Evolutionary conservation across 176 grass and related monocot species (phyloP), one percentile per base, ranked within the genome.

Genomic region (Rhynchospora pubera): DNA sequence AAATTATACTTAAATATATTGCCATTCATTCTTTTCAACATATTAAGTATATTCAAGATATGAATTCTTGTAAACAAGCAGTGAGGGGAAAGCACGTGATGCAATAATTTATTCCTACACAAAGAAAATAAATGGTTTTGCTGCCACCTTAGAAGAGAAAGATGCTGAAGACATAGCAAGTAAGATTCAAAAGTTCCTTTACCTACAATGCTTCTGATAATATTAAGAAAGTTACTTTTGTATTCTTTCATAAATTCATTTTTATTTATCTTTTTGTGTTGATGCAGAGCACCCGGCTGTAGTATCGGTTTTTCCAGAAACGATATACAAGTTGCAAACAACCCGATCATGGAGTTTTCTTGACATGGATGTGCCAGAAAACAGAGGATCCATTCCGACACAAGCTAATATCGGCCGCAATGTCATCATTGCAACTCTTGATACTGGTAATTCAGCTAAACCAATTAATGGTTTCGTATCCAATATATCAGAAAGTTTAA

Each of bases 41-140:
- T 56, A 39, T 11, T 9, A 69, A 22, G 26, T 28, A 8, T 60
- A 46, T 23, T 46, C 59, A 64, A 50, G 5, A 82, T 18, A 18
- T 62, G 16, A n/a, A 12, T 39, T 39, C 34, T 39, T 83, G 44
- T 14, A 52, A 51, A 57, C 32, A 39, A 68, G 60, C 86, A 93
- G 91, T 44, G 81, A 87, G 75, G 67, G 85, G 50, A 30, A 83
- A 65, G 91, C 87, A 6, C 75, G 30, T 28, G 59, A 74, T 5
- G 88, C 86, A 2, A 91, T 97, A n/a, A 83, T 93, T 80, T 97
- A 97, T 83, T 97, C 94, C 45, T 97, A 97, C 87, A 88, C 79
- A 0, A 97, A 90, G 82, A 69, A 71, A 86, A 87, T 97, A 58
- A 97, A 97, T 59, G 94, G 94, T 57, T 97, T 97, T 63, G 91